These are phyloP conservation scores for Coelastrella sp. DNA, from an alignment of 139 green algal genomes.

Conservation along the genomic window DNA sequence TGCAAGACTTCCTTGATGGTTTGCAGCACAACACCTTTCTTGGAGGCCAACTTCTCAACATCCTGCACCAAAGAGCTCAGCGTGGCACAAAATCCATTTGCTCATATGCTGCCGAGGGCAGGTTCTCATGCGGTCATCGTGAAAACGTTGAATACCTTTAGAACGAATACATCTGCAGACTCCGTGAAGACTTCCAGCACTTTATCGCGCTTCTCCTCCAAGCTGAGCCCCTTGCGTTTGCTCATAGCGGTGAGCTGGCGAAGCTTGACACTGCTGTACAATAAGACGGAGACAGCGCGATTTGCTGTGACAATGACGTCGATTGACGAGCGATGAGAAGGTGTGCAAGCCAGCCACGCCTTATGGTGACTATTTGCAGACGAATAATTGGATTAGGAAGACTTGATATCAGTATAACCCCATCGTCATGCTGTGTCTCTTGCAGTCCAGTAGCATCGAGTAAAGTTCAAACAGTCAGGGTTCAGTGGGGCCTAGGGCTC, in stretches of 20 bases:
- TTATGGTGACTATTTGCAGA: not conserved
- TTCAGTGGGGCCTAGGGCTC: no score
- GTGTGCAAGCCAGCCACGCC: no score
- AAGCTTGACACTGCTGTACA: no score
- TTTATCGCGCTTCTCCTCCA: constrained; percentile 80
- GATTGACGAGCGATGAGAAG: no score
- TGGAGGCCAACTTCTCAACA: constrained; percentile 79
- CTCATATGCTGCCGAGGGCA: not conserved
- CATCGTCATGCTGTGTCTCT: no score
- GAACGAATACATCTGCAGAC: constrained; percentile 74
- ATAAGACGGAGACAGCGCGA: no score
- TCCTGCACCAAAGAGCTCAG: constrained; percentile 62
- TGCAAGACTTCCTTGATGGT: constrained; percentile 85
- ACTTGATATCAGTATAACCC: no score
- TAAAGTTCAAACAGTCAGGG: not conserved
- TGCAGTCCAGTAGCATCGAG: not conserved
- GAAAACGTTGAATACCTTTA: constrained; percentile 49
- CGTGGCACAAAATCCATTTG: not conserved
- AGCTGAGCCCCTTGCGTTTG: constrained; percentile 75
- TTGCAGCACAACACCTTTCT: constrained; percentile 80
- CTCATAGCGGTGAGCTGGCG: constrained; percentile 44
- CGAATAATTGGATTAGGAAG: not conserved
- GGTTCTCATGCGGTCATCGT: not conserved
- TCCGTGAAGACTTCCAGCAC: constrained; percentile 82
- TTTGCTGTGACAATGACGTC: no score